These are phyloP conservation scores for Sechiopsis laciniata DNA, from an alignment of 306 rosid genomes.

Conservation along the genomic window DNA sequence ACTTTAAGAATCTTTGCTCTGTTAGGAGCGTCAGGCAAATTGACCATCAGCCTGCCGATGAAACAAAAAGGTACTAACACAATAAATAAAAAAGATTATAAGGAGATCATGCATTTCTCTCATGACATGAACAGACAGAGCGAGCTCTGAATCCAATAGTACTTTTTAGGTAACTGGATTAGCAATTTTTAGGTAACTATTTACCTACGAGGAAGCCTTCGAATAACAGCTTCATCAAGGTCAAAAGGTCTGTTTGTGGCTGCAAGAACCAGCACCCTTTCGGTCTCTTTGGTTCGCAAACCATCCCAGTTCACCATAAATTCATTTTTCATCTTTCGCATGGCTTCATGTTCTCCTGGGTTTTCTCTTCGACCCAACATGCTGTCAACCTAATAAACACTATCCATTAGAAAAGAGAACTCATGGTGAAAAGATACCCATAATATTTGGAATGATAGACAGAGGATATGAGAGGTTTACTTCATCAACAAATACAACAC, in stretches of 20 bases:
- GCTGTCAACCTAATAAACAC: conserved; percentile 73
- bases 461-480: conserved; percentile 29
- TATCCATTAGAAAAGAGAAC: conserved; percentile 5
- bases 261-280: conserved; percentile 93
- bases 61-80: conserved; percentile 4
- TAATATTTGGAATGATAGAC: background rate
- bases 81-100: conserved; percentile 7
- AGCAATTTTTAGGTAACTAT: background rate
- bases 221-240: conserved; percentile 98
- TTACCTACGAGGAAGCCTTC: conserved; percentile 97
- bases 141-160: background rate
- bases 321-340: conserved; percentile 99
- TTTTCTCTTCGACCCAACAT: conserved; percentile 99
- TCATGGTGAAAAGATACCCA: background rate
- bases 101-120: background rate
- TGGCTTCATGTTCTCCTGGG: conserved; percentile 99
- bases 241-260: conserved; percentile 98
- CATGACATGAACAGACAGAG: conserved; percentile 6
- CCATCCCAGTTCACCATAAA: conserved; percentile 99
- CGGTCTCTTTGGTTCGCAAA: conserved; percentile 92
- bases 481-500: conserved; percentile 96
- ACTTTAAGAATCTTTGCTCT: conserved; percentile 89
- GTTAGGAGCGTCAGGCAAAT: conserved; percentile 90
- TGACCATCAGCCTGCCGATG: conserved; percentile 87
- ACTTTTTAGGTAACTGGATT: background rate